phyloP scores from a whole-genome alignment of 2,329 filamentous ascomycete genomes.

The Grosmannia penicillata region DNA sequence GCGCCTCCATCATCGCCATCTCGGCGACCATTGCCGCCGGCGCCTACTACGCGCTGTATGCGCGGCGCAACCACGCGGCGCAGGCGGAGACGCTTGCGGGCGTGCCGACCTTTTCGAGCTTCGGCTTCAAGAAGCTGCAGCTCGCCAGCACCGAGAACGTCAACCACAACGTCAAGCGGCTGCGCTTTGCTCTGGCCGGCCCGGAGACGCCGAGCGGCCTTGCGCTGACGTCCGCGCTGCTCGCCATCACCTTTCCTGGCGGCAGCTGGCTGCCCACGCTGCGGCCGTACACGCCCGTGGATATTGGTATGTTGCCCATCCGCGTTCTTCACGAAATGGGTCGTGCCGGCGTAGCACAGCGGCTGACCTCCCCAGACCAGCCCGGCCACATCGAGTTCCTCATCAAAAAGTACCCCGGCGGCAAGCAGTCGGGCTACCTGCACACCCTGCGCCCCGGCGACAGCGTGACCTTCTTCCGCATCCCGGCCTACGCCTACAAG shows the following conservation, averaged over 20 bases:
- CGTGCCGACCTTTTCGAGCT: constrained; percentile 10
- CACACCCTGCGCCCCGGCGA: constrained; percentile 51
- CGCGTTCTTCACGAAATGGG: too few relatives aligned
- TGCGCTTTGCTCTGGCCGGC: constrained; percentile 40
- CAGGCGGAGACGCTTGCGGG: constrained; percentile 8
- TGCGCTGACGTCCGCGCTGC: constrained; percentile 36
- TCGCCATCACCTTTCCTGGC: constrained; percentile 44
- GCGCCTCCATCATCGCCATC: constrained; percentile 3
- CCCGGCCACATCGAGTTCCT: constrained; percentile 47
- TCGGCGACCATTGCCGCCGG: constrained; percentile 9
- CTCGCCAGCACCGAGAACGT: constrained; percentile 36
- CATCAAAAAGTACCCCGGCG: constrained; percentile 53
- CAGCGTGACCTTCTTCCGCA: constrained; percentile 39
- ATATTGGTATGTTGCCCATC: constrained; percentile 23
- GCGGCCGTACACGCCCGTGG: constrained; percentile 52
- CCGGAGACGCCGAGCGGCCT: constrained; percentile 32
- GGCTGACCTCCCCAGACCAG: constrained; percentile 34
- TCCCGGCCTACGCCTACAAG: constrained; percentile 40
- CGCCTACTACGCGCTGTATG: constrained; percentile 9
- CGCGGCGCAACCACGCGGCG: background rate
- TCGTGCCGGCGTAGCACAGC: too few relatives aligned
- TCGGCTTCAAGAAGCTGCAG: constrained; percentile 28
- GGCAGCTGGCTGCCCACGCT: constrained; percentile 43
- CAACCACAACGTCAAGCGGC: constrained; percentile 43
- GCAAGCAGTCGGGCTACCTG: constrained; percentile 49